Conservation (phyloP, 2,329 filamentous ascomycete genomes). For the Graphilbum sp. region DNA sequence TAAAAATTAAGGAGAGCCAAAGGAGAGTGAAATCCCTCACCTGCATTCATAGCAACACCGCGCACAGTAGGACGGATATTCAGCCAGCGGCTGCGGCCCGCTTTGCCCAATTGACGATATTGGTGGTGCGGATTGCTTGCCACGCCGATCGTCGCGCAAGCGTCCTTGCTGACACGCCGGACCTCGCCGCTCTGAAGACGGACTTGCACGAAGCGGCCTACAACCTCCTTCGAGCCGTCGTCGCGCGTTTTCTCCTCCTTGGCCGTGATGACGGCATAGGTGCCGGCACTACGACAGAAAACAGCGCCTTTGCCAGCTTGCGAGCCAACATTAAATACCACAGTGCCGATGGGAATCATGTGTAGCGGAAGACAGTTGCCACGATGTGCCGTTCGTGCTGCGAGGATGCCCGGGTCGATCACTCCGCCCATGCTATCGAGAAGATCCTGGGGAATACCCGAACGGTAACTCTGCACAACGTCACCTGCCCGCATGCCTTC, state of each 20-base stretch:
- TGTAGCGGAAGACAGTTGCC: constrained; percentile 92
- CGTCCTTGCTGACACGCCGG: constrained; percentile 75
- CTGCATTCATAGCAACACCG: constrained; percentile 97
- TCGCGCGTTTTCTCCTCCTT: constrained; percentile 59
- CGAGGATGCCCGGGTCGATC: constrained; percentile 88
- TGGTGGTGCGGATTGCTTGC: constrained; percentile 89
- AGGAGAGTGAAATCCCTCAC: constrained; percentile 27
- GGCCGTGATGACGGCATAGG: constrained; percentile 72
- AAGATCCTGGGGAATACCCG: constrained; percentile 75
- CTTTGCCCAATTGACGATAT: constrained; percentile 84
- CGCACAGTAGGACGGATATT: constrained; percentile 90
- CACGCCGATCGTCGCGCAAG: constrained; percentile 86
- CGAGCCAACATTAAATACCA: constrained; percentile 79
- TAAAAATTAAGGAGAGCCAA: too few species aligned
- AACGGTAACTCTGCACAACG: constrained; percentile 76
- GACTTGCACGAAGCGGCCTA: constrained; percentile 65
- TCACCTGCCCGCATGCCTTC: constrained; percentile 90
- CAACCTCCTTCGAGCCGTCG: constrained; percentile 41
- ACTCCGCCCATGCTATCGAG: constrained; percentile 83
- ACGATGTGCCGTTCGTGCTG: constrained; percentile 81
- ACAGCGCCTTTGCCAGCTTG: constrained; percentile 59
- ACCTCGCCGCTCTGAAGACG: constrained; percentile 86
- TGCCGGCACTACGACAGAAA: constrained; percentile 89
- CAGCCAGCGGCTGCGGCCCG: constrained; percentile 81
- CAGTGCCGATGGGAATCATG: constrained; percentile 90